A percentile compares a stretch with the other conserved stretches of the same genome.
Conservation (phyloP, 768 basidiomycete genomes). For the Grammothele lineata region DNA sequence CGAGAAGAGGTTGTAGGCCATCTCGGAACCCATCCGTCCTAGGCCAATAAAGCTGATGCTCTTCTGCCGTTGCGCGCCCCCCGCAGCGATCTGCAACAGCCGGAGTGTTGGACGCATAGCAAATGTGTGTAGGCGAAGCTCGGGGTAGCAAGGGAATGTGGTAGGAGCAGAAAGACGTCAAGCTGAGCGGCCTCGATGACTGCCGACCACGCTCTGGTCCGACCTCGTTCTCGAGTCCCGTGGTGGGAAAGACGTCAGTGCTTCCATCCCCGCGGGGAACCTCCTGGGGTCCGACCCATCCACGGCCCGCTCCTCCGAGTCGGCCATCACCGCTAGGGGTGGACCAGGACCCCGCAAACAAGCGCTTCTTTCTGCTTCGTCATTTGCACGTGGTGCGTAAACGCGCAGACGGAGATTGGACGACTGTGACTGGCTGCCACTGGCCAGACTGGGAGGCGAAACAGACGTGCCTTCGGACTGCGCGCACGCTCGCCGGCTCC, state of each 20-base stretch:
- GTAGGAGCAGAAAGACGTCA: no score
- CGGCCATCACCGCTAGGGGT: background rate
- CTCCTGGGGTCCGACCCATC: slow-evolving; percentile 6
- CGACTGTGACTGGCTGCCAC: no score
- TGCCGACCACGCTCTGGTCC: no score
- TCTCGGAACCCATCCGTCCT: slow-evolving; percentile 85
- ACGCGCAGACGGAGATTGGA: no score
- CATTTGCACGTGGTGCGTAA: background rate
- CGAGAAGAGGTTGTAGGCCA: slow-evolving; percentile 81
- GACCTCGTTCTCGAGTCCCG: no score
- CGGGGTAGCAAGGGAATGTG: background rate
- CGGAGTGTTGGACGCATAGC: slow-evolving; percentile 50
- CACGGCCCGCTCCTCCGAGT: no score
- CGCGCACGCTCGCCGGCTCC: no score
- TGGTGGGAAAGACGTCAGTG: no score
- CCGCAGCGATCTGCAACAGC: slow-evolving; percentile 24
- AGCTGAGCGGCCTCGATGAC: no score
- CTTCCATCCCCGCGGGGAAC: slow-evolving; percentile 16
- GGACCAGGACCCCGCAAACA: slow-evolving; percentile 1
- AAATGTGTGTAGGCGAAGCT: background rate
- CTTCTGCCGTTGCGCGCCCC: slow-evolving; percentile 24
- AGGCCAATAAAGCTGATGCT: slow-evolving; percentile 81
- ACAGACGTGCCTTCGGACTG: no score
- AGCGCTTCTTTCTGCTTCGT: no score
- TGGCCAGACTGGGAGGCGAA: no score